These are phyloP conservation scores for Pythium biforme DNA, from an alignment of 352 stramenopile species.

Conservation along the genomic window DNA sequence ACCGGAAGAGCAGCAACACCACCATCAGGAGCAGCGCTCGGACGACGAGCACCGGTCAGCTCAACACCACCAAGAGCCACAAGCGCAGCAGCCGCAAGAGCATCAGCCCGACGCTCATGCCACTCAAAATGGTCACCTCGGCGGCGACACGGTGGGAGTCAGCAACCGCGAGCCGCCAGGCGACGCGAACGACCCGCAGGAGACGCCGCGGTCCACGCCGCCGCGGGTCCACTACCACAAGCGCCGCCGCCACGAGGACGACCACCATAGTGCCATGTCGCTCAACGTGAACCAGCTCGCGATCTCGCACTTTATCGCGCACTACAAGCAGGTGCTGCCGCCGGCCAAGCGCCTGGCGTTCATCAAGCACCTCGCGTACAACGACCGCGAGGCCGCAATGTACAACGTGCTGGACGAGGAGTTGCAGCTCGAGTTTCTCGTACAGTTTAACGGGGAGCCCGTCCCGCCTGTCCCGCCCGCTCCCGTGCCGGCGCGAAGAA, in stretches of 20 bases:
- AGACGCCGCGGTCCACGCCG: background rate
- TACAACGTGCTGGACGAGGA: constrained; percentile 59
- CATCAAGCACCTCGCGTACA: constrained; percentile 44
- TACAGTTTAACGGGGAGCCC: constrained; percentile 30
- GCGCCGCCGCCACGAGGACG: constrained; percentile 10
- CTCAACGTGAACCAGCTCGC: constrained; percentile 41
- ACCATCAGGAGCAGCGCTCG: no score
- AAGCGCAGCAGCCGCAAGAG: no score
- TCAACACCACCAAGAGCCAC: background rate
- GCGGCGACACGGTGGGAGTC: no score
- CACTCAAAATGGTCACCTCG: background rate
- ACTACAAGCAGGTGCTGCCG: constrained; percentile 36
- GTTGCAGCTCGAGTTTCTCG: constrained; percentile 41
- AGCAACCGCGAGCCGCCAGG: background rate
- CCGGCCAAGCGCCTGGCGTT: constrained; percentile 34
- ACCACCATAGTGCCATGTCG: background rate
- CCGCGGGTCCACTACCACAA: constrained; percentile 1
- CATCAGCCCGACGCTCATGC: no score
- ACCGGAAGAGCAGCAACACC: background rate
- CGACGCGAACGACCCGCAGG: background rate
- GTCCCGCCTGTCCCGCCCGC: no score
- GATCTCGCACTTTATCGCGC: constrained; percentile 41
- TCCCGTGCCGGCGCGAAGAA: background rate
- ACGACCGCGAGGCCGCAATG: constrained; percentile 53
- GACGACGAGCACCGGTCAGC: background rate